Evolutionary conservation across 2,329 filamentous ascomycete genomes (phyloP).

Genomic region (Botrytis hyacinthi): DNA sequence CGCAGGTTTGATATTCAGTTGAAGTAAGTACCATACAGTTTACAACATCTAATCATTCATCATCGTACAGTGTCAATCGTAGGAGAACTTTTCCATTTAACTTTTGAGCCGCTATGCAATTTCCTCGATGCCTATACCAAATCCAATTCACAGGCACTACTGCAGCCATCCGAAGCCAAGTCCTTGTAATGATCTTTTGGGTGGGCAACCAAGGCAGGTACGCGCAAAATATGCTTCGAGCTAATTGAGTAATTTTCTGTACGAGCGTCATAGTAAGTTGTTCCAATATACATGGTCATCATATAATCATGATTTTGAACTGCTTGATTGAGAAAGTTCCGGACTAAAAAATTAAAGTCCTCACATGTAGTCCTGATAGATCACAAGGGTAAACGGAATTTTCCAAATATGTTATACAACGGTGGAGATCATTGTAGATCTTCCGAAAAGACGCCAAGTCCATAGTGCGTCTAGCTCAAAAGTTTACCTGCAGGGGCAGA

Average conservation of each 20-base stretch:
- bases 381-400: not conserved
- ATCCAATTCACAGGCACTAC: not conserved
- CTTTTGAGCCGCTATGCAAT: constrained; percentile 6
- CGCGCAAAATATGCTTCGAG: not conserved
- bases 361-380: not conserved
- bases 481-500: not conserved
- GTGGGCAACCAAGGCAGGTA: not conserved
- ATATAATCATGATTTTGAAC: not conserved
- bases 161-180: constrained; percentile 6
- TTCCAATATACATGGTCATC: not conserved
- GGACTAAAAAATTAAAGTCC: not conserved
- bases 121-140: not conserved
- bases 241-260: not conserved
- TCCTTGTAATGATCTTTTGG: not conserved
- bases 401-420: not conserved
- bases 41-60: not conserved
- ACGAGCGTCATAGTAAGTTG: not conserved
- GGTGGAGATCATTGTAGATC: not conserved
- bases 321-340: not conserved
- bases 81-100: not conserved
- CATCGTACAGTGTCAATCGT: not conserved
- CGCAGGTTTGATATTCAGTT: not conserved
- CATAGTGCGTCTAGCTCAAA: constrained; percentile 2
- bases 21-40: not conserved
- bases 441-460: not conserved